Conservation (phyloP, 1,284 basidiomycete genomes). For the Austroboletus novae-zelandiae region DNA sequence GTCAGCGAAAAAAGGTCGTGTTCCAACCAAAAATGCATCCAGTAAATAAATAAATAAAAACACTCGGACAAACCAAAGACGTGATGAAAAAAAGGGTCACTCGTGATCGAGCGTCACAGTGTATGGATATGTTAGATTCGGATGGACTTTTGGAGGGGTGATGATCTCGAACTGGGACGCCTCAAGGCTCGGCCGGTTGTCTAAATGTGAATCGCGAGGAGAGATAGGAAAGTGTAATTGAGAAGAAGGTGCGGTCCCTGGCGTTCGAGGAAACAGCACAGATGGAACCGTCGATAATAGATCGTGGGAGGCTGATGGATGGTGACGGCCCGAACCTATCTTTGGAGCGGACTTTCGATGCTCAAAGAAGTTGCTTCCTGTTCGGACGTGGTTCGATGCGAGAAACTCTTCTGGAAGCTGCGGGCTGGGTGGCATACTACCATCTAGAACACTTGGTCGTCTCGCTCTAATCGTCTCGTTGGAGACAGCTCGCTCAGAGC, state of each 20-base stretch:
- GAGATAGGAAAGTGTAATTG: conserved; percentile 24
- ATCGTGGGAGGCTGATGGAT: conserved; percentile 31
- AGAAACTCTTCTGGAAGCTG: conserved; percentile 40
- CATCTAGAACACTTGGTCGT: conserved; percentile 41
- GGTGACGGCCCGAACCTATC: conserved; percentile 16
- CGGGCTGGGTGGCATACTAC: conserved; percentile 42
- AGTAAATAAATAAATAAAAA: conserved; percentile 7
- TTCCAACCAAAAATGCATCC: conserved; percentile 8
- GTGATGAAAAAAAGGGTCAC: conserved; percentile 7
- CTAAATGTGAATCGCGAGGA: conserved; percentile 33
- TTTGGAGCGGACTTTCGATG: conserved; percentile 29
- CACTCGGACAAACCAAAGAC: conserved; percentile 13
- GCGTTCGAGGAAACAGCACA: conserved; percentile 19
- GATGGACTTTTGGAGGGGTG: conserved; percentile 20
- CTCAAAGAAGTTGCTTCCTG: conserved; percentile 32
- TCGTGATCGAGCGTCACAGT: conserved; percentile 37
- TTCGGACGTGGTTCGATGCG: conserved; percentile 33
- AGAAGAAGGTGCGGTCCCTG: conserved; percentile 29
- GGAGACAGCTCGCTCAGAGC: conserved; percentile 29
- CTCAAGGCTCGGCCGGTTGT: conserved; percentile 29
- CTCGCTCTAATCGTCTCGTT: conserved; percentile 34
- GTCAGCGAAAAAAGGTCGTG: conserved; percentile 10
- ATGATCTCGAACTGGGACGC: conserved; percentile 28
- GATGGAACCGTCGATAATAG: conserved; percentile 16
- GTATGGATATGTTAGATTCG: conserved; percentile 40